A percentile compares a stretch with the other conserved stretches of the same genome.
Conservation (phyloP, 2,329 filamentous ascomycete genomes). For the Cordyceps sp. region DNA sequence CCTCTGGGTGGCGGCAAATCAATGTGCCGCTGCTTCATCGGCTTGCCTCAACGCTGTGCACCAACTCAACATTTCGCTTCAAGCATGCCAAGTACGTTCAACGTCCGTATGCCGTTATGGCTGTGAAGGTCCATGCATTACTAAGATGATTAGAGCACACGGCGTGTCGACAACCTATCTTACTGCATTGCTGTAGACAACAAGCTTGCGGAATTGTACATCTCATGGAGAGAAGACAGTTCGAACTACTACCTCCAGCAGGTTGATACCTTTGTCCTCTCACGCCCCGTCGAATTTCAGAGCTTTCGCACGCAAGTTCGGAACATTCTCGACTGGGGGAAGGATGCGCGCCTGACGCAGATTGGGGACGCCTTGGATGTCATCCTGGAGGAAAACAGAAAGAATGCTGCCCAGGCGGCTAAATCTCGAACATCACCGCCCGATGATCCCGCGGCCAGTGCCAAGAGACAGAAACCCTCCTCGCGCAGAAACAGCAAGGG, state of each 20-base stretch:
- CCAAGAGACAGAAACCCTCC: too few species aligned
- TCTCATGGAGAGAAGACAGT: conserved; percentile 17
- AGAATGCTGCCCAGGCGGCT: too few species aligned
- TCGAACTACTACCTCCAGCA: conserved; percentile 12
- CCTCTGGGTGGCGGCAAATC: conserved; percentile 18
- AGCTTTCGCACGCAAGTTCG: conserved; percentile 6
- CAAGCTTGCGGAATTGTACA: conserved; percentile 14
- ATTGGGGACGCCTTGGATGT: background rate
- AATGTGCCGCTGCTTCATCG: conserved; percentile 15
- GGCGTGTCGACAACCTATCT: conserved; percentile 8
- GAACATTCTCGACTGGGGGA: conserved; percentile 13
- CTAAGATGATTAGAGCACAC: background rate
- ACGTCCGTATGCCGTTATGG: too few species aligned
- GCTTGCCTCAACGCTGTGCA: conserved; percentile 15
- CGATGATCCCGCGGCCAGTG: too few species aligned
- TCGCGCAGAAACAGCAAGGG: too few species aligned
- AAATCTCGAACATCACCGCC: too few species aligned
- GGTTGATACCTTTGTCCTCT: conserved; percentile 4
- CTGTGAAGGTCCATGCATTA: too few species aligned
- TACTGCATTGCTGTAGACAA: conserved; percentile 18
- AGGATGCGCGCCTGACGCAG: conserved; percentile 1
- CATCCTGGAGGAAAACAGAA: background rate
- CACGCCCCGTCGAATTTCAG: conserved; percentile 5
- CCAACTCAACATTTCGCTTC: conserved; percentile 7
- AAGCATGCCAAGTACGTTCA: background rate